Evolutionary conservation across 139 green algal species (phyloP), one percentile per base, ranked within the genome.

Genomic region (Yamagishiella unicocca): DNA sequence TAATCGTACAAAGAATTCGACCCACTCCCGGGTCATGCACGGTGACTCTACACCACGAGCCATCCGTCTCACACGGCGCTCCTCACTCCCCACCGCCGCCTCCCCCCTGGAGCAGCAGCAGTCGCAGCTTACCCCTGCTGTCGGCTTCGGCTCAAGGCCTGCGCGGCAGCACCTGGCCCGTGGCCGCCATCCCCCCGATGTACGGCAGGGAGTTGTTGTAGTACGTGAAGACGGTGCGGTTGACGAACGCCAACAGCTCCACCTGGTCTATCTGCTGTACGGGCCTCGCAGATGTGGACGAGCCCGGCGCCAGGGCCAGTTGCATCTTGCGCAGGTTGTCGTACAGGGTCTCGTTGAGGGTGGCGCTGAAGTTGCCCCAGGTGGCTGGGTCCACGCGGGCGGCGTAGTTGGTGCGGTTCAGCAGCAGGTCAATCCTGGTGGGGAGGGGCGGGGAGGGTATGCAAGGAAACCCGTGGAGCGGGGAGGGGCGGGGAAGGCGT

Each of bases 381-480:
- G 58, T 74, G 58, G 37, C 38, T 27, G 58, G 37, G 61, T 84
- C 78, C 5, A 27, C 5, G 1, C 19, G 55, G 29, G 78, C 54
- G 38, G 78, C 78, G n/a, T 10, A 55, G 54, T 74, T 84, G 38
- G 78, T 84, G 40, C 78, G 78, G 38, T 74, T 84, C n/a, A 84
- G 25, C 38, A 84, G 40, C 38, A 58, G 24, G 54, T 84, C 38
- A 4, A 84, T 21, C 78, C 78, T 84, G 55, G 9, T 33, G 50
- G 12, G 12, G 12, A 58, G 12, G 12, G 50, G 50, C 12, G 12
- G 50, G 50, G 50, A 58, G 50, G n/a, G n/a, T n/a, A n/a, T n/a
- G n/a, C n/a, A n/a, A n/a, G n/a, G n/a, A n/a, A n/a, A n/a, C n/a
- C n/a, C n/a, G n/a, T n/a, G n/a, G n/a, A n/a, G n/a, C n/a, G n/a